Evolutionary conservation across 169 alveolate genomes (phyloP).

Genomic region (Cyclospora cayetanensis): DNA sequence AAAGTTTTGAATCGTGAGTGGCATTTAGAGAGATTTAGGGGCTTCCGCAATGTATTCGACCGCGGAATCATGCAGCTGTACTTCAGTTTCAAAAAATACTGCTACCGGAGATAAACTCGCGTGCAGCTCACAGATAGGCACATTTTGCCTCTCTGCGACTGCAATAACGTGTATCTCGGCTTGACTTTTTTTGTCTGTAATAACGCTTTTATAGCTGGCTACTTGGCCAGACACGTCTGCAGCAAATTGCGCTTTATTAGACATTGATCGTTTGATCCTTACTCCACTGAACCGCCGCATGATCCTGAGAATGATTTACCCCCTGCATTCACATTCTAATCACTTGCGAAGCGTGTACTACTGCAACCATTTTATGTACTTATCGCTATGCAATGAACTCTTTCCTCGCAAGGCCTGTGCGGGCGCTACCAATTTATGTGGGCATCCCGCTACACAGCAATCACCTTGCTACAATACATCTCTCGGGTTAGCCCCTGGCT

Average conservation of each 20-base stretch:
- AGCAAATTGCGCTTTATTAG: too few relatives aligned
- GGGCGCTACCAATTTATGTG: not conserved
- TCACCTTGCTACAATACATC: not conserved
- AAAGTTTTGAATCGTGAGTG: constrained; percentile 97
- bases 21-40: constrained; percentile 83
- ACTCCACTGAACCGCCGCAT: too few relatives aligned
- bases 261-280: too few relatives aligned
- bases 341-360: too few relatives aligned
- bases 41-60: constrained; percentile 78
- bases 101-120: constrained; percentile 71
- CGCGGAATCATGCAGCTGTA: constrained; percentile 79
- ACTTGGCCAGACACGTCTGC: too few relatives aligned
- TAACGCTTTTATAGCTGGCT: too few relatives aligned
- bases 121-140: not conserved
- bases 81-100: constrained; percentile 77
- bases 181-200: not conserved
- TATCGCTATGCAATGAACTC: too few relatives aligned
- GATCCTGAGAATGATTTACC: too few relatives aligned
- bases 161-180: too few relatives aligned
- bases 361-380: too few relatives aligned
- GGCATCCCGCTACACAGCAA: not conserved
- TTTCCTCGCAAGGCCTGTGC: not conserved
- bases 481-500: constrained; percentile 54
- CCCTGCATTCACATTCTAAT: too few relatives aligned
- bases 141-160: not conserved